Percentiles rank a stretch among this genome's conserved stretches.
Evolutionary conservation across 78 protist species (phyloP).

Genomic region (Dictyostelium intermedium): DNA sequence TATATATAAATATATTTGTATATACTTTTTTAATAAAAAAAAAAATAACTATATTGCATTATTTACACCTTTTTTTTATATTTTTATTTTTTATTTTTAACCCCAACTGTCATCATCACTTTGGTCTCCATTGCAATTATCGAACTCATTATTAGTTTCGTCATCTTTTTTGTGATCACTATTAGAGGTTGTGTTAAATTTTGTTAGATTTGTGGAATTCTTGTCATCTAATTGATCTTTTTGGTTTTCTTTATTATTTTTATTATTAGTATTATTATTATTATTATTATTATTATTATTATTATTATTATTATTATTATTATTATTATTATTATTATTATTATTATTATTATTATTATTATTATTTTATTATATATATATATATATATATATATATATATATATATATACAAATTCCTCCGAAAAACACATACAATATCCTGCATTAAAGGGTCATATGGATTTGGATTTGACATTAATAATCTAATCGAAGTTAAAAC

Average conservation of each 20-base stretch:
- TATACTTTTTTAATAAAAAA: not conserved
- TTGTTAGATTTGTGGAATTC: not conserved
- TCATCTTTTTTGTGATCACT: not conserved
- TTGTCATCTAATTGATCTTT: not conserved
- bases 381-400: too few relatives aligned
- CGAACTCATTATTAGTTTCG: not conserved
- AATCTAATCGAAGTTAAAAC: conserved; percentile 59
- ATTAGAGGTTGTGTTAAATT: not conserved
- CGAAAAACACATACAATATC: conserved; percentile 62
- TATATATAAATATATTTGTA: not conserved
- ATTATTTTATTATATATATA: too few relatives aligned
- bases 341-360: not conserved
- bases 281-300: not conserved
- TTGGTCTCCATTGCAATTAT: not conserved
- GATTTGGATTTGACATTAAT: conserved; percentile 85
- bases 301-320: not conserved
- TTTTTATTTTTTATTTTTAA: not conserved
- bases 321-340: not conserved
- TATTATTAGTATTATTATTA: not conserved
- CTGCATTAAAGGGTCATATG: conserved; percentile 79
- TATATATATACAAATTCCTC: too few relatives aligned
- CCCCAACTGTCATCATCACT: conserved; percentile 19
- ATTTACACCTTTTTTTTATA: not conserved
- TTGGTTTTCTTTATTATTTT: not conserved
- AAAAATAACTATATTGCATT: not conserved